phyloP scores from a whole-genome alignment of 169 alveolate species.

The Cryptosporidium andersoni region DNA sequence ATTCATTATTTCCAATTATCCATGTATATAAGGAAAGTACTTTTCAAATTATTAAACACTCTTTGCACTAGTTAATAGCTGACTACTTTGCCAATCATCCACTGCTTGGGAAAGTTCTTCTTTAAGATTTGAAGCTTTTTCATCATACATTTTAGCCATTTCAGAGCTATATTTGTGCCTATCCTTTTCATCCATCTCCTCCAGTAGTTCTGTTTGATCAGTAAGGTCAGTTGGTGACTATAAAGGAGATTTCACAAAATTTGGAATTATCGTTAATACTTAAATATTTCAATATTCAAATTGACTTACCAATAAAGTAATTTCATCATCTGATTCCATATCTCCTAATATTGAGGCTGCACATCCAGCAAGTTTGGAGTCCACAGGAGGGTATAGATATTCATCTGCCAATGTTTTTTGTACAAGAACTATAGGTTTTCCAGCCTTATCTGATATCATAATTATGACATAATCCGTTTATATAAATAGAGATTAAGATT shows the following conservation, averaged over 20 bases:
- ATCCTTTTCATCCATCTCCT: conserved; percentile 58
- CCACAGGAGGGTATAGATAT: conserved; percentile 58
- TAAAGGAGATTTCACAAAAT: background rate
- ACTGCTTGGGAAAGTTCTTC: conserved; percentile 42
- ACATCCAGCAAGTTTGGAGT: conserved; percentile 51
- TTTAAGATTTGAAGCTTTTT: conserved; percentile 54
- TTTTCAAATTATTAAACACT: too few relatives aligned
- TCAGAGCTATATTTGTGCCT: conserved; percentile 48
- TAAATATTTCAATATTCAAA: background rate
- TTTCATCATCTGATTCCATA: conserved; percentile 33
- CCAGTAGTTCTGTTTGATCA: conserved; percentile 52
- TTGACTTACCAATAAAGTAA: conserved; percentile 61
- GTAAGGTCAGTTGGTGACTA: conserved; percentile 38
- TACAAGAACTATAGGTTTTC: conserved; percentile 60
- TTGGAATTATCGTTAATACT: background rate
- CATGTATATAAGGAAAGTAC: background rate
- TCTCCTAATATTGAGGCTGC: conserved; percentile 45
- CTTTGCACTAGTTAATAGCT: conserved; percentile 16
- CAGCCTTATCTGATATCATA: conserved; percentile 33
- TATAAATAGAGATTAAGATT: background rate
- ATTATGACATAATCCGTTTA: background rate
- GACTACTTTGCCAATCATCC: conserved; percentile 46
- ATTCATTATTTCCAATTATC: background rate
- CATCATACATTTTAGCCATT: conserved; percentile 48
- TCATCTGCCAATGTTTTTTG: conserved; percentile 63